phyloP scores from a whole-genome alignment of 148 eudicot genomes.

The Tetragonia tetragonoides region DNA sequence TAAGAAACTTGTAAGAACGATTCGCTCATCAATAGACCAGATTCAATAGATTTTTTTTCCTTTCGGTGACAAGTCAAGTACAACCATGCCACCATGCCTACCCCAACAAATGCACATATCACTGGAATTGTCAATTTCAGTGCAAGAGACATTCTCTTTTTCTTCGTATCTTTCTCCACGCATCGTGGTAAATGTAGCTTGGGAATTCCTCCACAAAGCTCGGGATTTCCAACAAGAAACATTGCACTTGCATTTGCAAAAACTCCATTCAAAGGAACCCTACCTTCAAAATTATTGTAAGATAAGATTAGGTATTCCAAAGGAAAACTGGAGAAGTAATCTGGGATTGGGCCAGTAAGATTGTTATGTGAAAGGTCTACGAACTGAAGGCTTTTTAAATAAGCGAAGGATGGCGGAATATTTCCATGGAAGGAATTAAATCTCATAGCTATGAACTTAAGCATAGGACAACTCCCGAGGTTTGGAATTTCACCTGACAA shows the following conservation, averaged over 20 bases:
- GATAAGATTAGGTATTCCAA: constrained; percentile 30
- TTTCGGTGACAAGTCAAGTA: not conserved
- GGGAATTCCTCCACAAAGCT: constrained; percentile 39
- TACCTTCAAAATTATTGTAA: constrained; percentile 37
- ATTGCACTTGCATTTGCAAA: constrained; percentile 34
- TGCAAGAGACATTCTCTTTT: not conserved
- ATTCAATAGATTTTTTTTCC: not conserved
- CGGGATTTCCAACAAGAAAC: constrained; percentile 26
- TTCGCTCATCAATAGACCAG: not conserved
- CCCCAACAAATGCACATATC: constrained; percentile 1
- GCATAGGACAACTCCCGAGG: constrained; percentile 27
- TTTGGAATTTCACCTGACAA: constrained; percentile 41
- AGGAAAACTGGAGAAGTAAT: constrained; percentile 22
- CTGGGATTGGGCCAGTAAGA: too few species aligned
- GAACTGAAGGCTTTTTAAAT: too few species aligned
- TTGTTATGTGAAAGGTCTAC: too few species aligned
- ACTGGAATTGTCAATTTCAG: constrained; percentile 4
- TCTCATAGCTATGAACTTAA: constrained; percentile 22
- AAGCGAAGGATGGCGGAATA: too few species aligned
- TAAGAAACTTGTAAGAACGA: constrained; percentile 26
- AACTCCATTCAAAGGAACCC: constrained; percentile 35
- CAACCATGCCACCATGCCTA: not conserved
- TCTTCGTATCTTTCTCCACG: not conserved
- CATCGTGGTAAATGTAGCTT: constrained; percentile 37
- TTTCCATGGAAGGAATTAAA: too few species aligned